Evolutionary conservation across 805 yeast species (phyloP), one percentile per base, ranked within the genome.

Genomic region (Candida sakaeoensis): DNA sequence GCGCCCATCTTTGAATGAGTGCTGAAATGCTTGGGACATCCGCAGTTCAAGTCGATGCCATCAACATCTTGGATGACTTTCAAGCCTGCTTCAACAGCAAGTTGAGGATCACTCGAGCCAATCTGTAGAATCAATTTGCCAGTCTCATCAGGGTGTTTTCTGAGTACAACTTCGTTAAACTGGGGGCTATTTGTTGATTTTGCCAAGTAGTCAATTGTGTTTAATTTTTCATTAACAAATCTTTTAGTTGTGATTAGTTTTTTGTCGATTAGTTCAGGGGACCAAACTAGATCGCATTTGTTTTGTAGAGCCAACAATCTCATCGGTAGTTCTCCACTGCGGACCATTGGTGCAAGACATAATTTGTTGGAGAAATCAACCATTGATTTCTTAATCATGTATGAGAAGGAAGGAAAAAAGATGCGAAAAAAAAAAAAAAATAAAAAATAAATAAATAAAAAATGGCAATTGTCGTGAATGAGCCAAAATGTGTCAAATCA

Each of bases 1-100:
- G 98, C 96, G 4, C 99, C 99, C 98, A 93, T 93, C 1, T 99
- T 99, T 0, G 95, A 73, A 60, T 93, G 99, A 2, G 89, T 74
- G 1, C 95, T 85, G 54, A 93, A 93, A 50, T 89, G 97, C 58
- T 91, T 93, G 3, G 99, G 99, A 63, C 99, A 93, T 4, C 99
- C 99, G 21, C 96, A 88, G 59, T 93, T 93, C 42, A 93, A 73
- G 57, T 93, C 99, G 4, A 93, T 84, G 7, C 95, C 98, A 47
- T 79, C 89, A 2, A 93, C 98, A 59, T 93, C 98, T 1, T 70
- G 55, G 7, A 90, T 87, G 3, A 93, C 85, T 31, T 82, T 71
- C 39, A 74, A 64, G 0, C 95, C 97, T 1, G 97, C 99, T 45
- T 82, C 68, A 1, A 89, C 95, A 0, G 99, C 99, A 15, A 89